Percentiles rank a stretch among this genome's conserved stretches.
Evolutionary conservation across 176 grass and related monocot genomes (phyloP).

Genomic region (Dactylis glomerata): DNA sequence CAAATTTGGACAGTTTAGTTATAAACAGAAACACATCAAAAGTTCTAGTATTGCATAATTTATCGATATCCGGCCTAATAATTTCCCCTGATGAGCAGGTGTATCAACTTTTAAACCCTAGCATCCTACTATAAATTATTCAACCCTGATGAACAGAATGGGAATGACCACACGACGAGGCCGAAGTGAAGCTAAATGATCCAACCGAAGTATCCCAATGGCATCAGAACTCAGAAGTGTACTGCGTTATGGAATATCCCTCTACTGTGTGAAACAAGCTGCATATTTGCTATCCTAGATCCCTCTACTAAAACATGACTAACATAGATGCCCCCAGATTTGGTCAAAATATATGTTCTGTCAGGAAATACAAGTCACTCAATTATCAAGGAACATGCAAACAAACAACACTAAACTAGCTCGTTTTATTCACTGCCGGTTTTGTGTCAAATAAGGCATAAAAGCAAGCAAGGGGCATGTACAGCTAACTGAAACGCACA

Average conservation of each 20-base stretch:
- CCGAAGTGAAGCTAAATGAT: not conserved
- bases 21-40: not conserved
- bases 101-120: not conserved
- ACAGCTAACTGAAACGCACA: not conserved
- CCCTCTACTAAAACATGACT: conserved; percentile 1
- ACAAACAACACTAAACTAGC: not conserved
- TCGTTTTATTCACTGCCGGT: not conserved
- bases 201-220: not conserved
- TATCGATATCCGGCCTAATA: not conserved
- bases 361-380: not conserved
- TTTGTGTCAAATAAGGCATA: not conserved
- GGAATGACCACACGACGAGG: not conserved
- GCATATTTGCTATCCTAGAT: not conserved
- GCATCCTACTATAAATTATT: not conserved
- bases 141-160: not conserved
- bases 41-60: not conserved
- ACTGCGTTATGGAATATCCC: not conserved
- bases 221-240: not conserved
- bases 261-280: not conserved
- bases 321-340: not conserved
- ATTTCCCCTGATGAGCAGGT: not conserved
- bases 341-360: not conserved
- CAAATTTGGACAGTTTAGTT: too few relatives aligned
- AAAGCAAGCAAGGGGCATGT: not conserved
- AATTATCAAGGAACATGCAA: not conserved